A percentile compares a stretch with the other conserved stretches of the same genome.
phyloP scores from a whole-genome alignment of 2,329 filamentous ascomycete species.

The Pyrenochaeta sp. region DNA sequence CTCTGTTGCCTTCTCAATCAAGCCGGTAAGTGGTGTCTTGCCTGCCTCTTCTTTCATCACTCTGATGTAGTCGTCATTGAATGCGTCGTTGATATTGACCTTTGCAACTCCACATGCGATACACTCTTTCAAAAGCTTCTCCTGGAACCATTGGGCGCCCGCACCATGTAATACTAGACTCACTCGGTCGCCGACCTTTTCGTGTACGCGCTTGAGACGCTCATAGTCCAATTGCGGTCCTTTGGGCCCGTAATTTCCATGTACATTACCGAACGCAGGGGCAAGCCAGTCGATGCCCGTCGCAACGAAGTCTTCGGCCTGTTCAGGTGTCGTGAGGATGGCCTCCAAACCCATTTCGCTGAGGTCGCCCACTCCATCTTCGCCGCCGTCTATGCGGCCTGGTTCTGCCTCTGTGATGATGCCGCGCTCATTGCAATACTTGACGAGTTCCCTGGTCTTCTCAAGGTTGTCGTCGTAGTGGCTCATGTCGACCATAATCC shows the following conservation, averaged over 20 bases:
- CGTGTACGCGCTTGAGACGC: conserved; percentile 54
- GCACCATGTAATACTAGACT: conserved; percentile 67
- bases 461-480: conserved; percentile 75
- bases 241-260: conserved; percentile 74
- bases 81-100: conserved; percentile 68
- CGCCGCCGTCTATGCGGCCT: conserved; percentile 74
- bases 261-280: conserved; percentile 79
- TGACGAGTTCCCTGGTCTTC: conserved; percentile 69
- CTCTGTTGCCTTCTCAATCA: conserved; percentile 64
- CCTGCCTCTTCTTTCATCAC: conserved; percentile 60
- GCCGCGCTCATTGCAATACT: conserved; percentile 69
- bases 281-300: conserved; percentile 79
- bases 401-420: conserved; percentile 77
- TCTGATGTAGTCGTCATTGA: conserved; percentile 61
- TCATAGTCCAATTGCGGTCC: conserved; percentile 60
- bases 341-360: conserved; percentile 64
- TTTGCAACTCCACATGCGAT: conserved; percentile 65
- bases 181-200: conserved; percentile 59
- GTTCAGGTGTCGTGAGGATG: conserved; percentile 72
- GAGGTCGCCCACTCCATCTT: conserved; percentile 77
- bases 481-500: conserved; percentile 71
- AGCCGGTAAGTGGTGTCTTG: conserved; percentile 60
- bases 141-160: conserved; percentile 60
- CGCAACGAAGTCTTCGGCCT: conserved; percentile 74
- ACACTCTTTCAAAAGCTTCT: conserved; percentile 63